These are phyloP conservation scores for Pugionium dolabratum DNA, from an alignment of 345 rosid species.

Conservation along the genomic window DNA sequence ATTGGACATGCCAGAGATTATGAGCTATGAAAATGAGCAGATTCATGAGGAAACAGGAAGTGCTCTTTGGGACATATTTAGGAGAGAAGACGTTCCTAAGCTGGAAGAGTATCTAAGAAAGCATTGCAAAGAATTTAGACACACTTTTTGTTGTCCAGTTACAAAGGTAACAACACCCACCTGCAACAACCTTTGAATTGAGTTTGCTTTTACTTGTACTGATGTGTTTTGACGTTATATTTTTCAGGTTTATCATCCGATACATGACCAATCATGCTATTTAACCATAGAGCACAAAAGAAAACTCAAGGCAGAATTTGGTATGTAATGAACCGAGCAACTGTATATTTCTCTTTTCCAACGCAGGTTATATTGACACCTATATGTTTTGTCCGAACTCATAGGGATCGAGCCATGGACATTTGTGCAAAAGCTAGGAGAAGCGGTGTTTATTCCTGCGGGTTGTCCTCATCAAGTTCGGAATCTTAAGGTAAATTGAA, in stretches of 20 bases:
- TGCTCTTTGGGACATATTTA: conserved; percentile 92
- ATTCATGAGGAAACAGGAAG: conserved; percentile 43
- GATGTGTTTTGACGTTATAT: neutral
- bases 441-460: conserved; percentile 91
- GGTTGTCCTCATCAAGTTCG: conserved; percentile 99
- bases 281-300: conserved; percentile 66
- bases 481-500: conserved; percentile 66
- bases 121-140: conserved; percentile 75
- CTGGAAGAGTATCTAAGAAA: conserved; percentile 66
- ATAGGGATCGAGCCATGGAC: conserved; percentile 93
- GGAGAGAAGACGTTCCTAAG: conserved; percentile 84
- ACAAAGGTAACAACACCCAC: conserved; percentile 49
- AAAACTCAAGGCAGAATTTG: conserved; percentile 75
- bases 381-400: conserved; percentile 6
- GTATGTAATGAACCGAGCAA: conserved; percentile 37
- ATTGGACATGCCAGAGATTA: conserved; percentile 9
- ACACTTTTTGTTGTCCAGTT: conserved; percentile 62
- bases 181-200: neutral
- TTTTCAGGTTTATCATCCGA: conserved; percentile 69
- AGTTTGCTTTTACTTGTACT: neutral
- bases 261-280: conserved; percentile 82
- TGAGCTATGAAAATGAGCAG: conserved; percentile 24
- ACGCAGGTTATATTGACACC: neutral
- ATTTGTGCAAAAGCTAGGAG: conserved; percentile 79
- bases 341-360: neutral